Evolutionary conservation across 306 rosid species (phyloP).

Genomic region (Malus orientalis): DNA sequence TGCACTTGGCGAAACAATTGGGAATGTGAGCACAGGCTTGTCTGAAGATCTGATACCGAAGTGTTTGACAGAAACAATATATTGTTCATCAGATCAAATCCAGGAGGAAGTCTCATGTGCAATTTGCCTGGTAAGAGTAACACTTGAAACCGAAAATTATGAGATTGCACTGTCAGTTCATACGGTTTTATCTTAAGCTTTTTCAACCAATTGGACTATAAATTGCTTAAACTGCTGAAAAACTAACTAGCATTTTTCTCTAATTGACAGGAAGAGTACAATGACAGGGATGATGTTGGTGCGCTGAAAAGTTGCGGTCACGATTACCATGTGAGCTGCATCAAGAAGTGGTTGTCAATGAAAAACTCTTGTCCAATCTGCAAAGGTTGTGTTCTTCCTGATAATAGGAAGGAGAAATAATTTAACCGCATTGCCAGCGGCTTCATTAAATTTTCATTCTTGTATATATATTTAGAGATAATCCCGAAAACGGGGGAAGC

Average conservation of each 20-base stretch:
- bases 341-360: slow-evolving; percentile 74
- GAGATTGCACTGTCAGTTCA: neutral
- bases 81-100: slow-evolving; percentile 59
- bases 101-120: slow-evolving; percentile 71
- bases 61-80: slow-evolving; percentile 67
- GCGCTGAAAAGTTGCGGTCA: slow-evolving; percentile 60
- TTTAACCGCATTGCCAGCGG: neutral
- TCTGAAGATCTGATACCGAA: slow-evolving; percentile 54
- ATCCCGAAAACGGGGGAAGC: slow-evolving; percentile 35
- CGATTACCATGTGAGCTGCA: slow-evolving; percentile 76
- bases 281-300: slow-evolving; percentile 77
- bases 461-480: slow-evolving; percentile 31
- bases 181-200: neutral
- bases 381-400: slow-evolving; percentile 53
- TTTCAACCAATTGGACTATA: neutral
- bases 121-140: slow-evolving; percentile 56
- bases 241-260: neutral
- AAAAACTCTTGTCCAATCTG: slow-evolving; percentile 74
- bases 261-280: slow-evolving; percentile 69
- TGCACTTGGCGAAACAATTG: slow-evolving; percentile 80
- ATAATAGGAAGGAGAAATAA: slow-evolving; percentile 44
- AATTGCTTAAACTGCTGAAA: neutral
- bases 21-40: slow-evolving; percentile 69
- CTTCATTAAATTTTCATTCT: slow-evolving; percentile 15
- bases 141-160: neutral